Evolutionary conservation across 2,329 filamentous ascomycete species (phyloP).

Genomic region (Aspergillus quadricinctus): DNA sequence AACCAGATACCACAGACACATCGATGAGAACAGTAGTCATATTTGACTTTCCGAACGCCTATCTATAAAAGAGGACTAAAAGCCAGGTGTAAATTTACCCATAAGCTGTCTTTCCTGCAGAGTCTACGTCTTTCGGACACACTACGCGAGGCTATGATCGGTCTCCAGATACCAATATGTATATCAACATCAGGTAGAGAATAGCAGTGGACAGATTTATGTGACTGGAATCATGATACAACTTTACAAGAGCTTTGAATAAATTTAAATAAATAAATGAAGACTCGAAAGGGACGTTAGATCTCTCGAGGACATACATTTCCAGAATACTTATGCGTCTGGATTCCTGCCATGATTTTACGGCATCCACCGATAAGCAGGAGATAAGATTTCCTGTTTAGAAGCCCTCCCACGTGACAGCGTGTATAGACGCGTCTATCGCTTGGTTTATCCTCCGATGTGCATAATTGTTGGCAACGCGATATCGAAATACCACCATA

Average conservation of each 20-base stretch:
- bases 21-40: neutral
- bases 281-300: neutral
- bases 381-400: neutral
- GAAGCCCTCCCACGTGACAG: conserved; percentile 18
- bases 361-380: neutral
- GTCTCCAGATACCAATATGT: too few relatives aligned
- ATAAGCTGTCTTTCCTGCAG: neutral
- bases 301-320: neutral
- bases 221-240: neutral
- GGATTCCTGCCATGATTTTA: neutral
- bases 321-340: neutral
- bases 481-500: neutral
- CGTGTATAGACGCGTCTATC: conserved; percentile 20
- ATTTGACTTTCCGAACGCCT: neutral
- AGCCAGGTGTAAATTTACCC: neutral
- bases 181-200: neutral
- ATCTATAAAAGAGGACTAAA: neutral
- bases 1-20: neutral
- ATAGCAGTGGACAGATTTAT: neutral
- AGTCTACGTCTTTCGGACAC: neutral
- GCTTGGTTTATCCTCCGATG: neutral
- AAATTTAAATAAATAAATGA: neutral
- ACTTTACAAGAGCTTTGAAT: neutral
- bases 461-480: neutral
- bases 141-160: neutral